Base-by-base conservation (phyloP, 805 yeast species). In the Teunomyces kruisii region DNA sequence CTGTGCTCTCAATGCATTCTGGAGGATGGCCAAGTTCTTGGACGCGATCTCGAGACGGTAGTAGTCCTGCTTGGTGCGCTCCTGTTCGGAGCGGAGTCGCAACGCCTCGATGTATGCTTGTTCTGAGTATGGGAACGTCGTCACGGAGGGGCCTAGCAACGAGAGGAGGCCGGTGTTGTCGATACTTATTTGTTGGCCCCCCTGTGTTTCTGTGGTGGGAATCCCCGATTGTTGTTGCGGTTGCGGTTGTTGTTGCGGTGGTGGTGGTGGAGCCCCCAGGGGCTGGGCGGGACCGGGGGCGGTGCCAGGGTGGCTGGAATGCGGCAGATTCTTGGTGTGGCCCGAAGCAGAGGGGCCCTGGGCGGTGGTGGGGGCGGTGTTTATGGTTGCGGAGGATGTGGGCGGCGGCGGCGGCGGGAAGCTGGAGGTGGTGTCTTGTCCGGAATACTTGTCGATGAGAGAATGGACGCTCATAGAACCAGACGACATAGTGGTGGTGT, bases 31-130 rank as follows among this genome's bases (percentile, higher is more conserved):
- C 27, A 85, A 64, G 16, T 86, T 76, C 45, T 78, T 75, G 33
- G 76, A 75, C 19, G 84, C 71, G 32, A 76, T 67, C 58, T 90
- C 96, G 15, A 84, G 67, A 43, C 75, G 77, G 59, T 86, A 84
- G 53, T 73, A 83, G 52, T 86, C 94, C 61, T 90, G 96, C 52
- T 84, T 85, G 1, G 97, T 85, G 36, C 77, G 74, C 60, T 91
- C 97, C 57, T 86, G 92, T 59, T 88, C 90, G 2, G 80, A 62
- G 42, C 81, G 74, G 26, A 85, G 73, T 28, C 74, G 72, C 30
- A 88, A 64, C 0, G 89, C 83, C 50, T 78, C 80, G 19, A 71
- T 61, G 24, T 83, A 71, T 3, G 89, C 75, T 7, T 72, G 70
- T 44, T 84, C 86, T 6, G 84, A 67, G 54, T 69, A 75, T 0